Evolutionary conservation across 1,284 basidiomycete genomes (phyloP), one percentile per base, ranked within the genome.

Genomic region (Ganoderma sp.): DNA sequence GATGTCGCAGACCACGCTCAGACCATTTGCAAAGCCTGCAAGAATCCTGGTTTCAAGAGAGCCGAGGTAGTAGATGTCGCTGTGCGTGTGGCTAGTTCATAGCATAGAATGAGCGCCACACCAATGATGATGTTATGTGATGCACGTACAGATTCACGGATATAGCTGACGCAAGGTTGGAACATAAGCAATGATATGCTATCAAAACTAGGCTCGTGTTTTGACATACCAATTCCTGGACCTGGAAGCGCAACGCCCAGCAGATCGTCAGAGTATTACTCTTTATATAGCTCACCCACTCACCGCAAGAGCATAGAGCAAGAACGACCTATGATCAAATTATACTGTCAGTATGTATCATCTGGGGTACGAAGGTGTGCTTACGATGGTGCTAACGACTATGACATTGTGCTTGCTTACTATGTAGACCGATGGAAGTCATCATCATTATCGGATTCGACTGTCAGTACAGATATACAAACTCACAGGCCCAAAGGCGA

Each of bases 11-110:
- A 63, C 10, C 19, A 34, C 28, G 34, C 34, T 63, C 15, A 39
- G 34, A 12, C 61, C 61, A 22, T 63, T 63, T 15, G 48, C 61
- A 12, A 50, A 50, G 9, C 48, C 48, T 50, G 48, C 48, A n/a
- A 50, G 48, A 12, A 50, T 50, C 7, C 48, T n/a, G 22, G 48
- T 50, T n/a, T 50, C 48, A 9, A 50, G 48, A 10, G 48, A 50
- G 9, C 48, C 48, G n/a, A 50, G 48, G 48, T 50, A 50, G 10
- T 22, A 50, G 48, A 50, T 50, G 9, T 50, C 48, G 10, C 48
- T 25, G 22, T 50, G 48, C 4, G 48, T n/a, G 10, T 50, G 48
- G 48, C 48, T 50, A 12, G 12, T 28, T 28, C 25, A 28, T 28
- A 28, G 25, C 25, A 28, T 28, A 28, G 25, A 28, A 28, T 28